These are phyloP conservation scores for Solanum arcanum DNA, from an alignment of 257 asterid species.

Conservation along the genomic window DNA sequence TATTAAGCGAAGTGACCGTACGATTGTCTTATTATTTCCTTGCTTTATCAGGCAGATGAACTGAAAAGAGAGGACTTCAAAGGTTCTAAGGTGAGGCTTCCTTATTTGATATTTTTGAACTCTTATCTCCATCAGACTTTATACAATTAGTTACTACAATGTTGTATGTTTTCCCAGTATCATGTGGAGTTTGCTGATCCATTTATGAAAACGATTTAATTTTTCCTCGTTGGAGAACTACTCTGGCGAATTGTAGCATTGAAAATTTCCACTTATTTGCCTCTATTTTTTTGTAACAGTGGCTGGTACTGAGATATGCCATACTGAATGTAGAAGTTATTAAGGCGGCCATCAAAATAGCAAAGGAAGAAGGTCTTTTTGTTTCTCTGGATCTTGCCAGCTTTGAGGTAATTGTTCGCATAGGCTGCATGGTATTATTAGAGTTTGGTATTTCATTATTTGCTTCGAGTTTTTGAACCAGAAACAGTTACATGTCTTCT, in stretches of 20 bases:
- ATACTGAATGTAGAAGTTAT: constrained; percentile 60
- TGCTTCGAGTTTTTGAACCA: not conserved
- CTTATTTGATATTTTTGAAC: not conserved
- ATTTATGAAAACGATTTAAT: not conserved
- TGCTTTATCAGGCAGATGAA: constrained; percentile 63
- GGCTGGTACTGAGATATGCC: constrained; percentile 91
- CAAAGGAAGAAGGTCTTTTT: constrained; percentile 78
- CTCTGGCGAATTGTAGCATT: not conserved
- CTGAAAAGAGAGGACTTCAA: constrained; percentile 57
- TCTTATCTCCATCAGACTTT: not conserved
- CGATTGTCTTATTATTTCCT: constrained; percentile 8
- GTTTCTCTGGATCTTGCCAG: constrained; percentile 94
- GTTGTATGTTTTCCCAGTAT: not conserved
- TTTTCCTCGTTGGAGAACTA: not conserved
- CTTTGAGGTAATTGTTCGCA: constrained; percentile 60
- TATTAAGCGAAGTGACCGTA: not conserved
- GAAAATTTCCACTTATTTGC: not conserved
- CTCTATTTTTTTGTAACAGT: constrained; percentile 35
- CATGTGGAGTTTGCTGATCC: not conserved
- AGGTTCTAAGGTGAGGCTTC: constrained; percentile 76
- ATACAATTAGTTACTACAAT: not conserved
- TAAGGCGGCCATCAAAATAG: constrained; percentile 60
- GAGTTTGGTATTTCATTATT: not conserved
- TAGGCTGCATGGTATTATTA: not conserved
- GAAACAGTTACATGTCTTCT: not conserved